Evolutionary conservation across 2,329 filamentous ascomycete species (phyloP), one percentile per base, ranked within the genome.

Genomic region (Penicillium paneum): DNA sequence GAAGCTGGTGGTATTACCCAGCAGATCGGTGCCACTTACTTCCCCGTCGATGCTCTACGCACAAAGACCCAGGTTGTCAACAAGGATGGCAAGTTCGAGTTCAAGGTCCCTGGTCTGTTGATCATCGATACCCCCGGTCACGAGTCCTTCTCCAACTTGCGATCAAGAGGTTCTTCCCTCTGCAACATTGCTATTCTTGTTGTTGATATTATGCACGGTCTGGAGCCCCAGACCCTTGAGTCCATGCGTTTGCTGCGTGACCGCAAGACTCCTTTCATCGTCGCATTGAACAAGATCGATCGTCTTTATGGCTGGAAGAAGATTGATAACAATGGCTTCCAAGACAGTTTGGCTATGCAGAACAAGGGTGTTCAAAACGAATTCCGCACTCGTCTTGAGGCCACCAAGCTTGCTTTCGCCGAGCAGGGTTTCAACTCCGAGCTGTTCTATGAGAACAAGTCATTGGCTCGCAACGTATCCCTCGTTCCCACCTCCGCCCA

Each of bases 111-210:
- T 41, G 94, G 94, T 83, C 84, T 99, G 52, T 79, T 99, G 63
- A 86, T 99, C 69, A 99, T 99, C 69, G 94, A 99, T 77, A 99
- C 94, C 0, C 95, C 94, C 68, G 94, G 94, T 79, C 94, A 99
- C 91, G 94, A 99, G 85, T 99, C 94, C 69, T 99, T 99, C 85
- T 96, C 93, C 60, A 99, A 99, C 78, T 79, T 99, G 62, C 89
- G 95, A 69, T 97, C 93, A 64, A 87, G 95, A 78, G 94, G 94
- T 78, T 97, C 94, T 38, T 97, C 92, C 13, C 89, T 99, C 55
- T 99, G 95, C 77, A 99, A 99, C 80, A 99, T 99, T 77, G 94
- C 94, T 67, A 99, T 99, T 72, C 80, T 99, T 63, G 95, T 99
- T 39, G 93, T 99, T 65, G 94, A 99, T 80, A 99, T 99, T 69